phyloP scores from a whole-genome alignment of 805 yeast species.

The Cyberlindnera amylophila region DNA sequence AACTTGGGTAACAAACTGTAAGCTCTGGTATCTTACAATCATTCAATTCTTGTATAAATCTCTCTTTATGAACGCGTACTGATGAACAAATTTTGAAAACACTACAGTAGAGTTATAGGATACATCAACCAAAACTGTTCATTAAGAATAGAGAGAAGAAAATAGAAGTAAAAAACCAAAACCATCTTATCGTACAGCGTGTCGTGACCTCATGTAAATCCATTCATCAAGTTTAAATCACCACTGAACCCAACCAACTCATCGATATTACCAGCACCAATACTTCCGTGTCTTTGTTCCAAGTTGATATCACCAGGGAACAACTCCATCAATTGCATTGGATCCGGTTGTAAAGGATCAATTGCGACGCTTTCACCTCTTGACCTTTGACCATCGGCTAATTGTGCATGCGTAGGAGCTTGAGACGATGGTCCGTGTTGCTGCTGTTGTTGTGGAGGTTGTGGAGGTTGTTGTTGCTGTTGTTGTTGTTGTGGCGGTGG shows the following conservation, averaged over 20 bases:
- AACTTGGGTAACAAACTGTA: slow-evolving; percentile 43
- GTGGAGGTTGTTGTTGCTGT: too few species aligned
- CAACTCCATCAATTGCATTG: slow-evolving; percentile 23
- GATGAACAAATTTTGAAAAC: too few species aligned
- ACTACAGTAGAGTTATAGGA: too few species aligned
- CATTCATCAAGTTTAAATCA: slow-evolving; percentile 15
- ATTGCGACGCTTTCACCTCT: slow-evolving; percentile 15
- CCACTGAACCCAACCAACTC: slow-evolving; percentile 14
- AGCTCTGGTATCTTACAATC: background rate
- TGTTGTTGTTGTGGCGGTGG: background rate
- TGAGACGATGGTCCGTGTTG: background rate
- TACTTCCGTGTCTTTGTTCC: background rate
- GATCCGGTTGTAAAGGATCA: slow-evolving; percentile 28
- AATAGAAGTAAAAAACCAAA: too few species aligned
- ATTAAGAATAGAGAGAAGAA: too few species aligned
- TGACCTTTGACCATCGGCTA: background rate
- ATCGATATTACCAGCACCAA: slow-evolving; percentile 6
- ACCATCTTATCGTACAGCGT: too few species aligned
- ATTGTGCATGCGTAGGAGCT: background rate
- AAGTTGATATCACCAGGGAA: slow-evolving; percentile 18
- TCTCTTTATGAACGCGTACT: too few species aligned
- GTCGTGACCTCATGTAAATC: slow-evolving; percentile 3
- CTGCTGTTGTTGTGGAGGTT: background rate
- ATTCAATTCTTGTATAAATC: background rate
- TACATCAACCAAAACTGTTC: too few species aligned